Evolutionary conservation across 805 yeast species (phyloP), one percentile per base, ranked within the genome.

Genomic region (Sugiyamaella mastotermitis): DNA sequence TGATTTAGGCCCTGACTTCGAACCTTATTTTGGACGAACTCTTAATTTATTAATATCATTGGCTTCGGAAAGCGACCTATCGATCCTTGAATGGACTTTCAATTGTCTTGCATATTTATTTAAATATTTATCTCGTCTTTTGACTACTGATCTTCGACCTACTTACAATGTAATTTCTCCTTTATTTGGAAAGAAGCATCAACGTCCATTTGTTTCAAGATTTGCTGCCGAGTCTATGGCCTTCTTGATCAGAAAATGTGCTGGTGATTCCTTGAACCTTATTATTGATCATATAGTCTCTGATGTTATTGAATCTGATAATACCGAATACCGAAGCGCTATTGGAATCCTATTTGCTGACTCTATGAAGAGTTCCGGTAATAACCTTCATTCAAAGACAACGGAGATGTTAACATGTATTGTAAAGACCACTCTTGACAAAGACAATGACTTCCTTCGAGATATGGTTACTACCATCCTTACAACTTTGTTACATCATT

Each of bases 171-270:
- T 72, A 3, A 64, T 87, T 9, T 59, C 76, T 23, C 88, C 94
- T 0, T 58, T 86, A 16, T 63, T 90, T 38, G 72, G 74, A 24
- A 61, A 76, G 36, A 60, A 60, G 3, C 60, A 63, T 14, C 81
- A 79, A 48, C 75, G 75, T 19, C 77, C 81, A 46, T 56, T 46
- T 38, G 69, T 88, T 24, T 69, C 84, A 1, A 70, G 94, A 45
- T 92, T 90, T 52, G 78, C 94, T 15, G 87, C 96, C 0, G 97
- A 90, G 58, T 92, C 96, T 0, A 58, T 90, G 32, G 83, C 97
- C 0, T 92, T 83, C 51, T 64, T 90, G 40, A 65, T 90, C 7
- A 75, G 92, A 54, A 84, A 84, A 57, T 69, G 83, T 45, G 66
- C 68, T 17, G 56, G 66, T 0, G 68, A 68, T 1, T 61, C 71